These are phyloP conservation scores for Parachaetomium inaequale DNA, from an alignment of 495 filamentous ascomycete genomes.

Conservation along the genomic window DNA sequence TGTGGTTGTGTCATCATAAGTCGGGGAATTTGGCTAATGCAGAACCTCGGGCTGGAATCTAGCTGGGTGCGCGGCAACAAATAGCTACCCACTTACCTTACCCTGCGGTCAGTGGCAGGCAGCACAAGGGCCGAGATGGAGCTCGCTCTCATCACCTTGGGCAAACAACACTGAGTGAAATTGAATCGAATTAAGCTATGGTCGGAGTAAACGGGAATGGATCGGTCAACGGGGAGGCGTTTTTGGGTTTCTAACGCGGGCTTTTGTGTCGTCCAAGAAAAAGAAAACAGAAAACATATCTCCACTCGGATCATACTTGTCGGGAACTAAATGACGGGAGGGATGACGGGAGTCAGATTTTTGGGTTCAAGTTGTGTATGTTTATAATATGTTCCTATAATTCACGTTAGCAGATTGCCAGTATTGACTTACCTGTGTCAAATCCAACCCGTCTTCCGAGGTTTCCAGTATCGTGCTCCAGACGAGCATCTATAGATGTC, in stretches of 20 bases:
- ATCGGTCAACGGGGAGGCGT: not conserved
- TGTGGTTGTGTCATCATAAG: too few species aligned
- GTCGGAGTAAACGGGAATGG: too few species aligned
- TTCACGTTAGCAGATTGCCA: not conserved
- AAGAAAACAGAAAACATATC: not conserved
- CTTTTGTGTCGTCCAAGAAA: not conserved
- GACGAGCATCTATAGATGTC: not conserved
- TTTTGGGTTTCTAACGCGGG: not conserved
- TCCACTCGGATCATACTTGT: not conserved
- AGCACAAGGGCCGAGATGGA: too few species aligned
- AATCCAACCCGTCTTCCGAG: not conserved
- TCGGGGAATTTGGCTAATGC: not conserved
- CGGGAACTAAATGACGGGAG: not conserved
- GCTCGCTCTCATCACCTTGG: too few species aligned
- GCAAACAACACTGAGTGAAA: not conserved
- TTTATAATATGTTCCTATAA: not conserved
- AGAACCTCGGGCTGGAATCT: not conserved
- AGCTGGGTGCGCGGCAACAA: slow-evolving; percentile 24
- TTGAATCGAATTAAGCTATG: too few species aligned
- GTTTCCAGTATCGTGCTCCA: not conserved
- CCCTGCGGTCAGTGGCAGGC: too few species aligned
- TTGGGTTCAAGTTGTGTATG: not conserved
- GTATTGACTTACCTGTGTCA: not conserved
- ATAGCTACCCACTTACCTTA: not conserved
- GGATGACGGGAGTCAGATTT: not conserved